These are phyloP conservation scores for Candida vaughaniae DNA, from an alignment of 805 yeast genomes.

Conservation along the genomic window DNA sequence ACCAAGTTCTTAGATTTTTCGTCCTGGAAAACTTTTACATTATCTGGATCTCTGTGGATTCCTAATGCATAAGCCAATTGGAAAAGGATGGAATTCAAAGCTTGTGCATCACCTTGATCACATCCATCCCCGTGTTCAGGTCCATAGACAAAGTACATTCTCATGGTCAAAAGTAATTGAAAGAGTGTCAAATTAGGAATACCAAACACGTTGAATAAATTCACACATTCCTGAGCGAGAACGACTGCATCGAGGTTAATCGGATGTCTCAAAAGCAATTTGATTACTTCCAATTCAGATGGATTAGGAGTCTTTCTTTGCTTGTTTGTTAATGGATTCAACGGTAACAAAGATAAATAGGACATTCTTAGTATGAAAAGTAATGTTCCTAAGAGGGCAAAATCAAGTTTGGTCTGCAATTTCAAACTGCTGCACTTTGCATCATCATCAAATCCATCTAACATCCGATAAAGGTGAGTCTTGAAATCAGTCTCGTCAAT, in stretches of 20 bases:
- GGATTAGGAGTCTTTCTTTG: constrained; percentile 18
- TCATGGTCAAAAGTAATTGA: constrained; percentile 52
- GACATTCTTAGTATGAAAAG: constrained; percentile 33
- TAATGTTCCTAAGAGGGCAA: constrained; percentile 35
- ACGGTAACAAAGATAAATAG: constrained; percentile 37
- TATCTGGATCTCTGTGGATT: constrained; percentile 63
- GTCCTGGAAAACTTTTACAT: constrained; percentile 24
- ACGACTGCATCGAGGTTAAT: constrained; percentile 27
- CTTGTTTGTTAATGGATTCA: constrained; percentile 15
- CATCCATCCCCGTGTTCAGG: constrained; percentile 58
- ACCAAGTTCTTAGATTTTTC: constrained; percentile 25
- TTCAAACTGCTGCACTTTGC: constrained; percentile 9
- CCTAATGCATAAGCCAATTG: constrained; percentile 71
- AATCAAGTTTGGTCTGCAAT: constrained; percentile 30
- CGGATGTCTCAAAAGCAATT: constrained; percentile 27
- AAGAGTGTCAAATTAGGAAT: constrained; percentile 50
- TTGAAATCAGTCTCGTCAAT: constrained; percentile 39
- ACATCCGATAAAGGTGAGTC: constrained; percentile 18
- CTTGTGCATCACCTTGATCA: constrained; percentile 55
- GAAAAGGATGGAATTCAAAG: constrained; percentile 53
- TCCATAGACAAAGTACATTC: constrained; percentile 46
- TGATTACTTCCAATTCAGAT: constrained; percentile 22
- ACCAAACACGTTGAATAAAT: constrained; percentile 27
- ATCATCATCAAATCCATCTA: constrained; percentile 14
- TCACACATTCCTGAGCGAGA: constrained; percentile 34